Conservation (phyloP, 2,329 filamentous ascomycete genomes). For the Mollisiaceae sp. region DNA sequence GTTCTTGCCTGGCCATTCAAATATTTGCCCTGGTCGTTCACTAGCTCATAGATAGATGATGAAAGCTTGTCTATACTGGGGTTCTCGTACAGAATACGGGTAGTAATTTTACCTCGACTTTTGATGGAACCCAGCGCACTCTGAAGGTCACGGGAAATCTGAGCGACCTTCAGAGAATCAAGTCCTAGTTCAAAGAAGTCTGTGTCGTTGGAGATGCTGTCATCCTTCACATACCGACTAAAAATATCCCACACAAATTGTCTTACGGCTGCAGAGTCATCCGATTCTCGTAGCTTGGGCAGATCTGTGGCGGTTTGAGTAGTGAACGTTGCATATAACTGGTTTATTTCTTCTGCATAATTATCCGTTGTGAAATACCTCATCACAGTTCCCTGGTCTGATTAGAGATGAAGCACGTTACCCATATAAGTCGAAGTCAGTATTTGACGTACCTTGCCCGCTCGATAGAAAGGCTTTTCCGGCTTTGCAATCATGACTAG, state of each 20-base stretch:
- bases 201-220: not conserved
- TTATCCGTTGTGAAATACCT: not conserved
- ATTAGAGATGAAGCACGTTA: not conserved
- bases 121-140: not conserved
- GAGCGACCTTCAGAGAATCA: not conserved
- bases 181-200: not conserved
- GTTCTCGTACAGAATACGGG: not conserved
- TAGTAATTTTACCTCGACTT: not conserved
- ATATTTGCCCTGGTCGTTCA: not conserved
- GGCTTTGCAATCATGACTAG: slow-evolving; percentile 42
- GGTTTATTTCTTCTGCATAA: not conserved
- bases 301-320: no score
- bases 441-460: slow-evolving; percentile 41
- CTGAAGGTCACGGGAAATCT: not conserved
- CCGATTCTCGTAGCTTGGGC: not conserved
- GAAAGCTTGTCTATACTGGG: not conserved
- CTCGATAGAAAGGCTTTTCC: slow-evolving; percentile 44
- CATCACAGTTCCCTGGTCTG: not conserved
- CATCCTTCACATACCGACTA: not conserved
- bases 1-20: not conserved
- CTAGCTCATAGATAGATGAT: not conserved
- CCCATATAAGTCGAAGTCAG: not conserved
- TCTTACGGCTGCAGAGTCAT: no score
- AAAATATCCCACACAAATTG: not conserved
- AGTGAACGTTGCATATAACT: not conserved